Evolutionary conservation across 306 rosid species (phyloP).

Genomic region (Benincasa hispida): DNA sequence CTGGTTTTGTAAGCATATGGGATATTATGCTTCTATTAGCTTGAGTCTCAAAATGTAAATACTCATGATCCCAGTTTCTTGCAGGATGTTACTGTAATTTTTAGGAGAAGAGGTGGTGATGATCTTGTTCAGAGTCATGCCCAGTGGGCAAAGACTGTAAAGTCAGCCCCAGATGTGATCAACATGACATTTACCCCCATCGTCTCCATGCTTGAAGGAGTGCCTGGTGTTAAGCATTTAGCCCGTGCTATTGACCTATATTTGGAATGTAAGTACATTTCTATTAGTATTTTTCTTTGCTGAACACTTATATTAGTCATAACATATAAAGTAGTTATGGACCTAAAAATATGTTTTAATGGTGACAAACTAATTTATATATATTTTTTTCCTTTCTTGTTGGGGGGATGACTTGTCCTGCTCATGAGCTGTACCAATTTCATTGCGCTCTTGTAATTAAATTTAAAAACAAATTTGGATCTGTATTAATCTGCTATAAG

Average conservation of each 20-base stretch:
- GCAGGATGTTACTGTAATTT: constrained; percentile 96
- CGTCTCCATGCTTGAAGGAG: constrained; percentile 80
- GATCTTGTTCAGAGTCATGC: constrained; percentile 94
- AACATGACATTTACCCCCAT: constrained; percentile 93
- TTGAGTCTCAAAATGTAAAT: background rate
- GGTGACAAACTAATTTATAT: background rate
- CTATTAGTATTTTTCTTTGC: background rate
- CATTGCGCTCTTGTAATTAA: background rate
- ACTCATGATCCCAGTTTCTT: constrained; percentile 14
- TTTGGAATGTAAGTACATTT: constrained; percentile 61
- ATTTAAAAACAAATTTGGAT: background rate
- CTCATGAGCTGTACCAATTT: background rate
- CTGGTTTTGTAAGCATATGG: background rate
- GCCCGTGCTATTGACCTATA: constrained; percentile 82
- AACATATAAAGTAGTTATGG: background rate
- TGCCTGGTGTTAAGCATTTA: constrained; percentile 71
- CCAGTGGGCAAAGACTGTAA: constrained; percentile 84
- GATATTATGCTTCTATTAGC: background rate
- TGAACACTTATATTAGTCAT: background rate
- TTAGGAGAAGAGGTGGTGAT: constrained; percentile 97
- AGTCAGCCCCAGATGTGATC: constrained; percentile 78
- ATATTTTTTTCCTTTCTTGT: background rate
- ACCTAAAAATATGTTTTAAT: constrained; percentile 1
- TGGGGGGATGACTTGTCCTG: background rate
- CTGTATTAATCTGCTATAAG: background rate